Evolutionary conservation across 202 grass and related monocot genomes (phyloP).

Genomic region (Carex arenaria): DNA sequence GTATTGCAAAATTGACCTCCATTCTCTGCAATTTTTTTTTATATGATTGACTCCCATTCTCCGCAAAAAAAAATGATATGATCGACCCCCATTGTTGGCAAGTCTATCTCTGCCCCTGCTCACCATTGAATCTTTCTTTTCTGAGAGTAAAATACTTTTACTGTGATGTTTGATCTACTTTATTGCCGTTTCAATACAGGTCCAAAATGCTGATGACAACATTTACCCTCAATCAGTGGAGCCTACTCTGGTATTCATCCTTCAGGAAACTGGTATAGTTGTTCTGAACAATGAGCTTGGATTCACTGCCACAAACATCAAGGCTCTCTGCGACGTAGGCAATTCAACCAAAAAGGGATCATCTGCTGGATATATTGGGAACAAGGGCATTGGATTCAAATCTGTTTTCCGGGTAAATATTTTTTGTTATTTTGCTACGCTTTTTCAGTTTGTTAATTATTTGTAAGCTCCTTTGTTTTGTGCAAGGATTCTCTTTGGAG

Average conservation of each 20-base stretch:
- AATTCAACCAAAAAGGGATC: slow-evolving; percentile 96
- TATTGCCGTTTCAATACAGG: slow-evolving; percentile 39
- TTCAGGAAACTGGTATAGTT: slow-evolving; percentile 74
- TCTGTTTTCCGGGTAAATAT: slow-evolving; percentile 88
- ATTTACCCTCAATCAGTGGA: slow-evolving; percentile 61
- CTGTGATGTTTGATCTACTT: slow-evolving; percentile 7
- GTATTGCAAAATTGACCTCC: too few species aligned
- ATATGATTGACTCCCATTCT: too few species aligned
- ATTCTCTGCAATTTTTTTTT: too few species aligned
- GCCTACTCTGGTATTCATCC: slow-evolving; percentile 80
- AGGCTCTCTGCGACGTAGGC: slow-evolving; percentile 89
- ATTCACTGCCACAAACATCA: slow-evolving; percentile 80
- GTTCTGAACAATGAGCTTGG: slow-evolving; percentile 85
- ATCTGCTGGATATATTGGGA: slow-evolving; percentile 79
- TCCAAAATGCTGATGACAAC: slow-evolving; percentile 97
- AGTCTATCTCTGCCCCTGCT: too few species aligned
- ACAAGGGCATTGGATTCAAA: slow-evolving; percentile 96
- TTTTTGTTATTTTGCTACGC: neutral
- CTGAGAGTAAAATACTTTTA: neutral
- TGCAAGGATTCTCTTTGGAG: neutral
- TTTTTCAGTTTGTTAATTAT: slow-evolving; percentile 1
- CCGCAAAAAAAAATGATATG: too few species aligned
- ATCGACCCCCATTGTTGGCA: too few species aligned
- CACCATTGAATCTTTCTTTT: neutral
- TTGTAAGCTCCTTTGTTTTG: neutral